Base-by-base conservation (phyloP, 2,329 filamentous ascomycete genomes). In the Boeremia lycopersici region DNA sequence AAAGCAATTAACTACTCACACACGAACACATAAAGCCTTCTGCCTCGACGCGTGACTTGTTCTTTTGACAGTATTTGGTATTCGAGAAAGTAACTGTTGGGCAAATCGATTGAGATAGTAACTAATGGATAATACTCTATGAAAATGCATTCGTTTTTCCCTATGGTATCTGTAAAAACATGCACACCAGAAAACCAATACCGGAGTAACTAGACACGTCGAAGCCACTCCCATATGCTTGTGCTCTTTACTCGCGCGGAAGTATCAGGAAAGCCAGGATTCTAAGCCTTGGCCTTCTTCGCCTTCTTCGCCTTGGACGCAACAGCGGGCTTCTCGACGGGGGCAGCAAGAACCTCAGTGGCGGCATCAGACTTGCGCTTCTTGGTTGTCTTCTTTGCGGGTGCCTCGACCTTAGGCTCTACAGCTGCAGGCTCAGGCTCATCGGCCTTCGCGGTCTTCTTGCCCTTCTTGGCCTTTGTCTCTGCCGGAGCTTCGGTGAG, bases 401-500 rank as follows among this genome's bases (percentile, higher is more conserved):
- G 43, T 3, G 38, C 55, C 12, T 50, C 59, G 2, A 48, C 45
- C n/a, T 51, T 35, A 4, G 43, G 25, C 28, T 56, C 57, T 29
- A 63, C 59, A 13, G 48, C 53, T 6, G 60, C 57, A 4, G 50
- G 57, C 48, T 61, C 57, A 50, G 74, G 73, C 57, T 73, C 72
- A 3, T 56, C 33, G 28, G 62, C 52, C 23, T 45, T 43, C 30
- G 56, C 48, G 40, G 56, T 62, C 60, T 73, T 70, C 59, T 68
- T 74, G 33, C 48, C 60, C 64, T 74, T 77, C 15, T 68, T 74
- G 11, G 57, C 53, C 57, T 74, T 76, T 10, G 65, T 53, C 36
- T 57, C 42, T 11, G 57, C 52, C 53, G 53, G 12, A 6, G 53
- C 43, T 41, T 74, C 63, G 2, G 53, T 56, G 9, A 73, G 51